These are phyloP conservation scores for Beta lomatogona DNA, from an alignment of 179 eudicot genomes.

Conservation along the genomic window DNA sequence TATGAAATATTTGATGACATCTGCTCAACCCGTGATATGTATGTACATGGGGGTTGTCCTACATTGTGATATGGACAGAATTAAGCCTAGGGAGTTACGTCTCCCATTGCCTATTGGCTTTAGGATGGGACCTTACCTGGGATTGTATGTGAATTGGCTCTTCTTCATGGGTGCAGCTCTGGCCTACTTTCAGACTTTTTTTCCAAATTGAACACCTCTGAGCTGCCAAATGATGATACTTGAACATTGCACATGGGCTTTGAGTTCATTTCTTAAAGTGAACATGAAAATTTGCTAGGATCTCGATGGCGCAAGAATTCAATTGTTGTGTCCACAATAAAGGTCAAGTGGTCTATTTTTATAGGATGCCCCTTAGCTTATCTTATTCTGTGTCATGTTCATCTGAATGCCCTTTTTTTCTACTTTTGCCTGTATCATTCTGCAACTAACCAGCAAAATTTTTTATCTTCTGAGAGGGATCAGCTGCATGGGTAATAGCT, in stretches of 20 bases:
- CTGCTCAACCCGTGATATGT: too few species aligned
- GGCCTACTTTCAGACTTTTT: neutral
- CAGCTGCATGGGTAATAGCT: neutral
- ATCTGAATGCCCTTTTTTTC: neutral
- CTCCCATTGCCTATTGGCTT: neutral
- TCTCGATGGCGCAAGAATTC: too few species aligned
- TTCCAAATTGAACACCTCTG: neutral
- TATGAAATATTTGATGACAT: too few species aligned
- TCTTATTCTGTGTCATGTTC: neutral
- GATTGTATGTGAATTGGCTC: neutral
- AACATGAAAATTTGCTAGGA: neutral
- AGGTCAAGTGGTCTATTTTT: neutral
- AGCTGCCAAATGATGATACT: slow-evolving; percentile 28
- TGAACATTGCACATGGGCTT: slow-evolving; percentile 34
- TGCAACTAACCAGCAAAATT: too few species aligned
- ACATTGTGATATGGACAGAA: too few species aligned
- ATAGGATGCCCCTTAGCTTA: neutral
- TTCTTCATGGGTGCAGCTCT: neutral
- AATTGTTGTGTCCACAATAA: neutral
- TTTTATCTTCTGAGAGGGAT: neutral
- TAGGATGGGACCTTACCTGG: neutral
- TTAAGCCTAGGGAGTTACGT: neutral
- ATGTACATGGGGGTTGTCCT: too few species aligned
- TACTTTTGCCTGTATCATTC: neutral
- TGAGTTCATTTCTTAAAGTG: slow-evolving; percentile 21